Conservation (phyloP, 2,329 filamentous ascomycete species). For the Colletotrichum gloeosporioides region DNA sequence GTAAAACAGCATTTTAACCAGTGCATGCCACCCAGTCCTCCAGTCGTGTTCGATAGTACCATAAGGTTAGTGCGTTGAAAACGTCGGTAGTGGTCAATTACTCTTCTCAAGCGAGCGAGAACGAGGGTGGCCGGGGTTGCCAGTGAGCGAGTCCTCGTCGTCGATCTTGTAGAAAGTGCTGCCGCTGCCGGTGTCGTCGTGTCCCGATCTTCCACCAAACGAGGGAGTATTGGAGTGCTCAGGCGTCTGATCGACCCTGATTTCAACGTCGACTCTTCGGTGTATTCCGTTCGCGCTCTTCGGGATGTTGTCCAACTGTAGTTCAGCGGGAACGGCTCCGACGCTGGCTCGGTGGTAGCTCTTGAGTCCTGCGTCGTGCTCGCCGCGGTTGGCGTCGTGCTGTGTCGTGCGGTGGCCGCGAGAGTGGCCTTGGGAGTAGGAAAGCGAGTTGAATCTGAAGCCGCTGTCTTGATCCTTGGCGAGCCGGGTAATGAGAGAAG, state of each 20-base stretch:
- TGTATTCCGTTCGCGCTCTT: neutral
- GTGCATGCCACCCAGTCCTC: neutral
- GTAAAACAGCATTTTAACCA: neutral
- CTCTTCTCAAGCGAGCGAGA: neutral
- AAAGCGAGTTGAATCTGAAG: constrained; percentile 11
- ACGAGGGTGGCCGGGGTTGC: neutral
- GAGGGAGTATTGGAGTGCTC: neutral
- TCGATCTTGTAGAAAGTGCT: constrained; percentile 2
- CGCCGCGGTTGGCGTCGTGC: neutral
- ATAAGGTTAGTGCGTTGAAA: neutral
- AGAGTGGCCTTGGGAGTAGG: neutral
- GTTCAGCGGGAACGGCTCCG: neutral
- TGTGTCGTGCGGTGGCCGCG: neutral
- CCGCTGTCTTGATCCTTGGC: constrained; percentile 13
- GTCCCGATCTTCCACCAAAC: neutral
- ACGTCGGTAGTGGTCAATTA: neutral
- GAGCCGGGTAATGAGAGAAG: constrained; percentile 50
- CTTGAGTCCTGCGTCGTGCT: neutral
- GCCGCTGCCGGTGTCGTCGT: neutral
- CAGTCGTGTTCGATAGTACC: neutral
- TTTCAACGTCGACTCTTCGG: constrained; percentile 2
- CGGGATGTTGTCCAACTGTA: neutral
- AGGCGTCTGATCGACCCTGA: neutral
- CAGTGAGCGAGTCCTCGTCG: constrained; percentile 12
- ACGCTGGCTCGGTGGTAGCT: neutral